Base-by-base conservation (phyloP, 2,329 filamentous ascomycete genomes). In the Neopestalotiopsis clavispora region DNA sequence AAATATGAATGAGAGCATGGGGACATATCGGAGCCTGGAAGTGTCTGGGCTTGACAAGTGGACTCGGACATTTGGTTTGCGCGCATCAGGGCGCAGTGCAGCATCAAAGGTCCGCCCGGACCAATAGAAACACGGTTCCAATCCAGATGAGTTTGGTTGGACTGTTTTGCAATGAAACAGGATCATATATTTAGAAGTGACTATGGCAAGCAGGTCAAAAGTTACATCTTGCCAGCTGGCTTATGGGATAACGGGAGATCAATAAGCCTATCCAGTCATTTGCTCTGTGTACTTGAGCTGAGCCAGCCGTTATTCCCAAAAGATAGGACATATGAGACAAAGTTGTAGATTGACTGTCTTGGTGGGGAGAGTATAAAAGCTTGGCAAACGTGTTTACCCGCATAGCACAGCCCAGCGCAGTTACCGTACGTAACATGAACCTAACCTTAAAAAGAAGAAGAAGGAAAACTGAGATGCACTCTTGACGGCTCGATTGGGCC, bases 361-460 rank as follows among this genome's bases (percentile, higher is more conserved):
- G n/a, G n/a, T 23, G 12, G 62, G 17, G 14, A 28, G 62, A 52
- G 38, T 65, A 65, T 65, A 65, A 32, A 65, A 65, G 62, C 62
- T 65, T 65, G 62, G 62, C 42, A 40, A 12, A 20, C 17, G 7
- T 5, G 49, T 38, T 45, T 28, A 23, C 20, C 14, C 30, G 38
- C 10, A 23, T 28, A 30, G 30, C 42, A 20, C 45, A 52, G n/a
- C 20, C 7, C 45, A n/a, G n/a, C 20, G 17, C 45, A n/a, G n/a
- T 14, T 17, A 52, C 20, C 9, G 45, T 52, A 52, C 17, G 34
- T 38, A 38, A 10, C 10, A 38, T 38, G 34, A 38, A 38, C 6
- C 34, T 38, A 38, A 38, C 34, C 34, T 38, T 38, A 38, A 38
- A 38, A 38, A 7, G 13, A 57, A 28, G 23, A 28, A 28, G 52